Evolutionary conservation across 1,284 basidiomycete genomes (phyloP).

Genomic region (Ustilago vetiveriae): DNA sequence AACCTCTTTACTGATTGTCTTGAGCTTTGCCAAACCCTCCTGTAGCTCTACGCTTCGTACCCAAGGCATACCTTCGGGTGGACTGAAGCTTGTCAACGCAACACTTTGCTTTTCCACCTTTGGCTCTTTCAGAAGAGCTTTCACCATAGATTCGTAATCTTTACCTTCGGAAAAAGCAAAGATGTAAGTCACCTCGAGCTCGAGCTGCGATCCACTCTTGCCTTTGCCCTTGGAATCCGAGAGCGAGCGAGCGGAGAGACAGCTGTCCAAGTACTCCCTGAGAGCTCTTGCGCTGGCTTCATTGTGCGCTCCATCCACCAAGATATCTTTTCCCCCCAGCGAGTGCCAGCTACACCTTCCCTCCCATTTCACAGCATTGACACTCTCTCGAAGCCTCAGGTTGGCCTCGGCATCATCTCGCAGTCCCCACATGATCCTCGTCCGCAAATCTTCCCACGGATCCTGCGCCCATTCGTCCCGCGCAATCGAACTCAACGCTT

Average conservation of each 20-base stretch:
- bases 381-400: constrained; percentile 22
- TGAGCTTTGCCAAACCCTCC: constrained; percentile 12
- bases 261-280: constrained; percentile 74
- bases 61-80: constrained; percentile 67
- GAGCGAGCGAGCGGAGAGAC: constrained; percentile 21
- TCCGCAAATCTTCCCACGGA: constrained; percentile 52
- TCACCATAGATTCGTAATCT: constrained; percentile 53
- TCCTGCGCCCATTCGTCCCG: constrained; percentile 55
- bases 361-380: constrained; percentile 73
- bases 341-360: constrained; percentile 81
- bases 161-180: constrained; percentile 62
- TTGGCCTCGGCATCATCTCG: constrained; percentile 37
- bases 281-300: constrained; percentile 80
- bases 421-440: constrained; percentile 57
- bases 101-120: constrained; percentile 47
- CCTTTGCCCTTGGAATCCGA: constrained; percentile 2
- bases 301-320: constrained; percentile 97
- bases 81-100: constrained; percentile 55
- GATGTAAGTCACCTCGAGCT: constrained; percentile 55
- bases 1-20: constrained; percentile 3
- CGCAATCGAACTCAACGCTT: constrained; percentile 61
- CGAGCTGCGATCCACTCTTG: not conserved
- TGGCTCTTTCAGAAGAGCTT: constrained; percentile 27
- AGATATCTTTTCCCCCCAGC: constrained; percentile 39
- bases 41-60: constrained; percentile 35